Base-by-base conservation (phyloP, 2,329 filamentous ascomycete genomes). In the Myriosclerotinia curreyana region DNA sequence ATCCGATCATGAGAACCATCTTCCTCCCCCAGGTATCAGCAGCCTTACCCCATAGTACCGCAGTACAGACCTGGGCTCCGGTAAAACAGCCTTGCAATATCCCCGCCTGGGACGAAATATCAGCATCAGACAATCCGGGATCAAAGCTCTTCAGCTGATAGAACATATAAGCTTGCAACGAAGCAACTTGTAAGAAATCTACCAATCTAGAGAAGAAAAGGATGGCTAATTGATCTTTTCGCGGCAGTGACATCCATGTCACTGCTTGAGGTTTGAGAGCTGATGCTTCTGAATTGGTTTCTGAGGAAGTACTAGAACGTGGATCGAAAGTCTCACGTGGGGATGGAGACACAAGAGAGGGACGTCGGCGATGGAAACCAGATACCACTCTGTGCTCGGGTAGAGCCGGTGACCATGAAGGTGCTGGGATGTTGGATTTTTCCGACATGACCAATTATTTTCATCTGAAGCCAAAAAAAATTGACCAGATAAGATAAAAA, bases 111-210 rank as follows among this genome's bases (percentile, higher is more conserved):
- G 83, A 81, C 0, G 92, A 85, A 69, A 96, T 92, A 2, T 83
- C 86, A 31, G 90, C 81, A 69, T 82, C 79, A 0, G 83, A 76
- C 17, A 84, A 77, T 12, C 71, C 76, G 0, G 80, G 77, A 65
- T 83, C 78, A 70, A 96, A 94, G 65, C 88, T 94, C 70, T 86
- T 86, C n/a, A 96, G 83, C 75, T 95, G 91, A 76, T 94, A 96
- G 77, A 91, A 96, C 80, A 96, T 86, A 76, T 96, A 96, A 17
- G 67, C 55, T 76, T 89, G 78, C 56, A 72, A 66, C 5, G 87
- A 90, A 0, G 90, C 92, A 73, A 94, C 89, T 0, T 90, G 89
- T 50, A 96, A 78, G 2, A 92, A 92, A 74, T 96, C 92, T 14
- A 89, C 91, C 28, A 96, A 79, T 36, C 92, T 86, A 11, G 91